These are phyloP conservation scores for Gastrodia elata DNA, from an alignment of 106 monocot genomes.

Conservation along the genomic window DNA sequence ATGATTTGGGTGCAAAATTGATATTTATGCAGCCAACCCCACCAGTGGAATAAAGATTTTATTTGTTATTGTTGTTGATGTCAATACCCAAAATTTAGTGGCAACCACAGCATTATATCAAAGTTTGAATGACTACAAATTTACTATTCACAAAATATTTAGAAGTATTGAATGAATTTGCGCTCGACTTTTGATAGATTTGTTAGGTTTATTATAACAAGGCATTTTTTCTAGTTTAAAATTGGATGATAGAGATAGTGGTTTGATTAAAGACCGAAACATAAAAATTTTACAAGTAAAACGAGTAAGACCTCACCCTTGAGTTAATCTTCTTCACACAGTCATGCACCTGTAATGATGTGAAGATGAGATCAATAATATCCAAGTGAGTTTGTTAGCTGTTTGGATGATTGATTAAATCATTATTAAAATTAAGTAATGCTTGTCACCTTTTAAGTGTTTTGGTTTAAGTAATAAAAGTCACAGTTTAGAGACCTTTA, in stretches of 20 bases:
- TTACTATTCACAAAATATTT: background rate
- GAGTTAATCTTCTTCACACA: background rate
- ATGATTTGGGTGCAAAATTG: background rate
- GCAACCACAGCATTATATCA: background rate
- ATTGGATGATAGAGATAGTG: background rate
- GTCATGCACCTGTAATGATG: background rate
- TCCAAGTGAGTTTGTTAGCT: background rate
- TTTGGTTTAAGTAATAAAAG: background rate
- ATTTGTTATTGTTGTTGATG: no score
- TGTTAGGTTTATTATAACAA: background rate
- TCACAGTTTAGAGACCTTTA: background rate
- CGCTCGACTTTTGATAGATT: background rate
- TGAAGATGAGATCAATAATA: background rate
- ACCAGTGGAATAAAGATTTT: no score
- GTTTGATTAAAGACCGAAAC: background rate
- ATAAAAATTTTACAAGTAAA: background rate
- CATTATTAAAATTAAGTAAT: background rate
- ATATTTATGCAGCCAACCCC: background rate
- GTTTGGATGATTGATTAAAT: background rate
- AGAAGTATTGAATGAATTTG: background rate
- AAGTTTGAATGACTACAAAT: background rate
- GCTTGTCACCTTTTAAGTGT: background rate
- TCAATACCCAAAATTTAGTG: no score
- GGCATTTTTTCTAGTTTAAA: background rate
- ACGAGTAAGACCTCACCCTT: background rate